Percentiles rank a stretch among this genome's conserved stretches.
Conservation (phyloP, 352 stramenopile genomes). For the Phytophthora pini region DNA sequence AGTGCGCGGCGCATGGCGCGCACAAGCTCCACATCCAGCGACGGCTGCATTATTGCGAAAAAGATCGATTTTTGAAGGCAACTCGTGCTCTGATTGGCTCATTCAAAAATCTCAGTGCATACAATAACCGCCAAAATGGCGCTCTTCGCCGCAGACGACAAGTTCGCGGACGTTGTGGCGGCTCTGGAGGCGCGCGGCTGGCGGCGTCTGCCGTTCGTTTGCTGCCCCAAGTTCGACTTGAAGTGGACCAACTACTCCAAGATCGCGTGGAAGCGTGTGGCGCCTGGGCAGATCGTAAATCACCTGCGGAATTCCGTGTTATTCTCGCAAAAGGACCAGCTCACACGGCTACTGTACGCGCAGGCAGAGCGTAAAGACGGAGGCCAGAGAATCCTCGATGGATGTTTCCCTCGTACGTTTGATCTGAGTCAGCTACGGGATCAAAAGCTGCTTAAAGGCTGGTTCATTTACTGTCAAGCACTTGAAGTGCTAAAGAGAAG, state of each 20-base stretch:
- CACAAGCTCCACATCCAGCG: conserved; percentile 37
- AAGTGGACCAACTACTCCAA: conserved; percentile 79
- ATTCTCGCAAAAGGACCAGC: conserved; percentile 70
- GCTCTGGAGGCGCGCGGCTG: conserved; percentile 38
- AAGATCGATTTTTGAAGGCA: too few species aligned
- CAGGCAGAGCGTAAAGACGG: not conserved
- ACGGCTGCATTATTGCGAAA: not conserved
- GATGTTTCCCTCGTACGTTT: conserved; percentile 62
- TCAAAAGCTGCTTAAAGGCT: conserved; percentile 33
- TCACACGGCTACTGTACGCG: conserved; percentile 49
- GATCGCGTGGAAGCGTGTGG: conserved; percentile 60
- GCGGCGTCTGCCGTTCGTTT: conserved; percentile 57
- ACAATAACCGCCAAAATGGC: too few species aligned
- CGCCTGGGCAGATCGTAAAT: conserved; percentile 58
- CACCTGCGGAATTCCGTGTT: conserved; percentile 69
- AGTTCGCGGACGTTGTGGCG: conserved; percentile 36
- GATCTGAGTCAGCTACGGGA: conserved; percentile 30
- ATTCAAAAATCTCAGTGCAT: too few species aligned
- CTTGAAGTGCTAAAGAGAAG: conserved; percentile 48
- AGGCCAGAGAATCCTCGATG: conserved; percentile 34
- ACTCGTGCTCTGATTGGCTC: too few species aligned
- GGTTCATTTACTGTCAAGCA: conserved; percentile 59
- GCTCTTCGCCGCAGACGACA: conserved; percentile 16
- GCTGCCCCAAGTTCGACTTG: conserved; percentile 64
- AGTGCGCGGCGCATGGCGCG: conserved; percentile 48